A percentile compares a stretch with the other conserved stretches of the same genome.
These are phyloP conservation scores for Yamadazyma siamensis DNA, from an alignment of 1,139 yeast species.

Conservation along the genomic window DNA sequence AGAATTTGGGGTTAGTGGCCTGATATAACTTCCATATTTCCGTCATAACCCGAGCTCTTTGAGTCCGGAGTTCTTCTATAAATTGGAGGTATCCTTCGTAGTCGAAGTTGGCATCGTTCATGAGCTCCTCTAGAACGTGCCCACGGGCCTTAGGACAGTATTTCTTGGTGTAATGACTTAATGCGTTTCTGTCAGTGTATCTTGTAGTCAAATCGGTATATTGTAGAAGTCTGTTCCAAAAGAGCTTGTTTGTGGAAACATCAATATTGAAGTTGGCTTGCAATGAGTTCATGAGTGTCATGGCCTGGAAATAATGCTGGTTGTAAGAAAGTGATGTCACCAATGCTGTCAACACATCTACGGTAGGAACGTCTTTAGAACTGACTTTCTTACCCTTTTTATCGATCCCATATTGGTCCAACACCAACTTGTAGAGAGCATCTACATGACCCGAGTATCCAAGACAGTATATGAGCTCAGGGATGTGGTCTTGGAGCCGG, in stretches of 20 bases:
- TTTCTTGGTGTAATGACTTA: conserved; percentile 22
- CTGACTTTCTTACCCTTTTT: conserved; percentile 18
- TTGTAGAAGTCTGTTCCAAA: conserved; percentile 37
- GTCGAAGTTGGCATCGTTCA: conserved; percentile 36
- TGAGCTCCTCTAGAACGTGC: conserved; percentile 22
- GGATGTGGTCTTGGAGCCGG: conserved; percentile 13
- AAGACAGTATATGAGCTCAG: conserved; percentile 29
- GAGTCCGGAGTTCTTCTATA: conserved; percentile 21
- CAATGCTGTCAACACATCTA: conserved; percentile 25
- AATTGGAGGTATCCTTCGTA: conserved; percentile 36
- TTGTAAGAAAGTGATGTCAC: conserved; percentile 31
- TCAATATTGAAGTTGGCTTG: conserved; percentile 29
- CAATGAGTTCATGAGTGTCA: conserved; percentile 34
- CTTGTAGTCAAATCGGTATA: conserved; percentile 35
- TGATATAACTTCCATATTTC: conserved; percentile 35
- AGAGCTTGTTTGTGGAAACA: conserved; percentile 15
- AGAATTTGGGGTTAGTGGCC: conserved; percentile 21
- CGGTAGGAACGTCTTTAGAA: conserved; percentile 19
- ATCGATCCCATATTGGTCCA: conserved; percentile 31
- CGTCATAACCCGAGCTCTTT: conserved; percentile 24
- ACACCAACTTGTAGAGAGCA: conserved; percentile 25
- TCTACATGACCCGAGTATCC: conserved; percentile 27
- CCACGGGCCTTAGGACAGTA: conserved; percentile 8
- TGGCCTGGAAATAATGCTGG: conserved; percentile 26
- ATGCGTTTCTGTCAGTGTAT: conserved; percentile 25